Percentiles rank a stretch among this genome's conserved stretches.
Evolutionary conservation across 2,329 filamentous ascomycete species (phyloP).

Genomic region (Cadophora sp.): DNA sequence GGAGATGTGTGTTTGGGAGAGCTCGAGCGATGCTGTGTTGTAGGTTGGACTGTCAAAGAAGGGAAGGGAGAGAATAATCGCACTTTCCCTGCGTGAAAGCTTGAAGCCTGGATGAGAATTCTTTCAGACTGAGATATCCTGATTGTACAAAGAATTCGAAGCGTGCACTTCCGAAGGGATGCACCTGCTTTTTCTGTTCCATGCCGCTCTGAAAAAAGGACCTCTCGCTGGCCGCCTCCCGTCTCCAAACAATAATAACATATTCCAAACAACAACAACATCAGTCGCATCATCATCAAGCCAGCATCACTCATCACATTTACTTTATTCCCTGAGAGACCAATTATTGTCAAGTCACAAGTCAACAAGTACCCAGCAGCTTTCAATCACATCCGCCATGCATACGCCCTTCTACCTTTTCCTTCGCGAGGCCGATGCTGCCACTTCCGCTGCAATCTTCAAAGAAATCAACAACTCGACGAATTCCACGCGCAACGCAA

Average conservation of each 20-base stretch:
- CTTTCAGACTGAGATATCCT: neutral
- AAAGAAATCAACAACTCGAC: neutral
- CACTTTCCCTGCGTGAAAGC: neutral
- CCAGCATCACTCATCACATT: neutral
- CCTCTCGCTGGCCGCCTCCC: neutral
- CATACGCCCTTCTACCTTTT: neutral
- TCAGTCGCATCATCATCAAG: neutral
- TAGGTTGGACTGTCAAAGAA: neutral
- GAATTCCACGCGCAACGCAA: neutral
- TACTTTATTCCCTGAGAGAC: neutral
- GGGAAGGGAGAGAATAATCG: neutral
- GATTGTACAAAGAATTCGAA: neutral
- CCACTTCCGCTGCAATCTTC: neutral
- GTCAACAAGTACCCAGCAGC: too few relatives aligned
- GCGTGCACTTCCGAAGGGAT: neutral
- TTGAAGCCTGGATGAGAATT: neutral
- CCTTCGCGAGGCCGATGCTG: neutral
- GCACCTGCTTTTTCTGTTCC: neutral
- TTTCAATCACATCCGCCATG: neutral
- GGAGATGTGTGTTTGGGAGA: slow-evolving; percentile 7
- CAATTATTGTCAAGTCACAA: neutral
- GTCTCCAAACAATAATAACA: neutral
- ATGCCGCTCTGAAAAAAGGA: too few relatives aligned
- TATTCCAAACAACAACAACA: neutral
- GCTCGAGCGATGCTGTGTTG: neutral